Base-by-base conservation (phyloP, 2,329 filamentous ascomycete genomes). In the Chaetomiaceae sp. region DNA sequence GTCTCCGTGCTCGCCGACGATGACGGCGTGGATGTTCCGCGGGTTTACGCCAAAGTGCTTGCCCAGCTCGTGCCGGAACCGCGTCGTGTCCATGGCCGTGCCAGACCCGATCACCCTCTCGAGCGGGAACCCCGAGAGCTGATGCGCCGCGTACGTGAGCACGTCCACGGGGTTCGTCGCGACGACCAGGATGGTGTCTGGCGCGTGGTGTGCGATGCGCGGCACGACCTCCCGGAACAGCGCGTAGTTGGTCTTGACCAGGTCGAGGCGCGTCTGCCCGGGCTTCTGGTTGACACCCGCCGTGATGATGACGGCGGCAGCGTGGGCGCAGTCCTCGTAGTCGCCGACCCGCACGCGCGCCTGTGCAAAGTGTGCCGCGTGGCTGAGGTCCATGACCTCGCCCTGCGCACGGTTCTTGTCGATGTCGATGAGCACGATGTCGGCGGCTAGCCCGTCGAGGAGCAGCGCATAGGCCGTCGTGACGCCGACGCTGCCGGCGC, bases 251-350 rank as follows among this genome's bases (percentile, higher is more conserved):
- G 61, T 64, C 56, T 62, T 58, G 45, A 65, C 58, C 6, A 66
- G 60, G 51, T 66, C 63, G 25, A 65, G 52, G 20, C 64, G 62
- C 10, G 63, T 65, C 52, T 66, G 63, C 27, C 63, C 63, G 34
- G 63, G 63, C 55, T 63, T 64, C 52, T 66, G 64, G 55, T 66
- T 66, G 50, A 62, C 64, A 27, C 64, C 64, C 21, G 64, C 64
- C 12, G 64, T 65, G 58, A 66, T 63, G 57, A 66, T 59, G 51
- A 66, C 64, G 50, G 60, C 60, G 20, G 62, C 58, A 16, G 63
- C 60, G 19, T 58, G 56, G 12, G 55, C 57, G 50, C 63, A 64
- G 52, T 65, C 63, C 14, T 56, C 59, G 53, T 64, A 63, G 17
- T 55, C 55, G 35, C 60, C 61, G 13, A 53, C 58, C 12, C 59